Conservation (phyloP, 2,329 filamentous ascomycete genomes). For the Bipolaris victoriae region DNA sequence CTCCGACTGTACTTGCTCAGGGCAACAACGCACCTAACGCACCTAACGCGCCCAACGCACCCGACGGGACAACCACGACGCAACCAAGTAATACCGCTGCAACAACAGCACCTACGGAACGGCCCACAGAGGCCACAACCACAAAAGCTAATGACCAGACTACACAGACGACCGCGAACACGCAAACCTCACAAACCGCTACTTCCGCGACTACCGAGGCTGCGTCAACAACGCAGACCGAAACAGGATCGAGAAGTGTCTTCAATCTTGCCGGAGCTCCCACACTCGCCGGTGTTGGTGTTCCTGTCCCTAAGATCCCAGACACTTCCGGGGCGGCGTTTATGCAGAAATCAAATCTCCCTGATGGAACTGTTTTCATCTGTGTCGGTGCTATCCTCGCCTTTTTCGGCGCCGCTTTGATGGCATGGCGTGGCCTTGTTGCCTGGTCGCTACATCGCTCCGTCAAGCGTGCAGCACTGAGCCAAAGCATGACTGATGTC, state of each 20-base stretch:
- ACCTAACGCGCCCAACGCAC: constrained; percentile 16
- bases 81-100: constrained; percentile 31
- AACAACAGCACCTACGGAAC: constrained; percentile 19
- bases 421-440: constrained; percentile 86
- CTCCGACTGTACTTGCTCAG: constrained; percentile 44
- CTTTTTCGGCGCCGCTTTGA: constrained; percentile 77
- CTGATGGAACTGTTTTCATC: constrained; percentile 96
- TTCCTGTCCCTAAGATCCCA: constrained; percentile 76
- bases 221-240: constrained; percentile 23
- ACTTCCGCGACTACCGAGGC: constrained; percentile 17
- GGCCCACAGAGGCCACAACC: constrained; percentile 4
- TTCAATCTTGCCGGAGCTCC: constrained; percentile 49
- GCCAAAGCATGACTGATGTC: constrained; percentile 71
- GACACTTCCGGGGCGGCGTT: constrained; percentile 85
- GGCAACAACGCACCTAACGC: constrained; percentile 13
- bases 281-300: constrained; percentile 62
- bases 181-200: constrained; percentile 5
- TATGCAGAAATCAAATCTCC: constrained; percentile 84
- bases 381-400: constrained; percentile 87
- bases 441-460: constrained; percentile 91
- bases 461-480: constrained; percentile 82
- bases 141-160: constrained; percentile 18
- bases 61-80: constrained; percentile 36
- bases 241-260: constrained; percentile 42
- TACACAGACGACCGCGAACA: constrained; percentile 8